A percentile compares a stretch with the other conserved stretches of the same genome.
Conservation (phyloP, 768 basidiomycete species). For the Mrakia frigida region DNA sequence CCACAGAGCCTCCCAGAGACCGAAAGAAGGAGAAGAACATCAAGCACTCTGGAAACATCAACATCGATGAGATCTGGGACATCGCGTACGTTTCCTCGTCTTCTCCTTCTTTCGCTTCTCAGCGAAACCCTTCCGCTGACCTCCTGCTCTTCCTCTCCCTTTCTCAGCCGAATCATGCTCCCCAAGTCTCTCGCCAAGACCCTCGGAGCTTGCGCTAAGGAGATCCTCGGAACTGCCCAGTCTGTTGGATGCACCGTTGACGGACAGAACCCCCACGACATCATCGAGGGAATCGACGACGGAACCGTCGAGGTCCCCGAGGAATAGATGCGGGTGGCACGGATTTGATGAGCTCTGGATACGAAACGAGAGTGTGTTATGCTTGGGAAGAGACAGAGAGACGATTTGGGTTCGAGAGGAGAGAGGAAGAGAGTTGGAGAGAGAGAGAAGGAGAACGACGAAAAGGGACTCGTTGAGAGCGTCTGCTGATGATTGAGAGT, state of each 20-base stretch:
- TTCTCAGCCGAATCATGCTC: slow-evolving; percentile 73
- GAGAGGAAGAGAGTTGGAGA: too few relatives aligned
- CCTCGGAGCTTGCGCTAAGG: slow-evolving; percentile 82
- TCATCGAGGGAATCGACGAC: slow-evolving; percentile 57
- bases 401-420: too few relatives aligned
- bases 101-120: not conserved
- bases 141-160: not conserved
- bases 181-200: slow-evolving; percentile 89
- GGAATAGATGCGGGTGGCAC: slow-evolving; percentile 40
- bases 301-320: slow-evolving; percentile 46
- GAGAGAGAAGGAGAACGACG: too few relatives aligned
- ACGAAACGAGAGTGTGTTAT: not conserved
- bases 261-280: slow-evolving; percentile 83
- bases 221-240: slow-evolving; percentile 97
- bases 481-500: too few relatives aligned
- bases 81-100: slow-evolving; percentile 24
- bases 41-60: slow-evolving; percentile 91
- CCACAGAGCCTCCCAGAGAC: slow-evolving; percentile 85
- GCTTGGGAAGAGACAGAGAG: too few relatives aligned
- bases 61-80: slow-evolving; percentile 74
- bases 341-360: slow-evolving; percentile 14
- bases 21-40: slow-evolving; percentile 99
- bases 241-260: slow-evolving; percentile 95
- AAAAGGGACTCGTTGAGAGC: too few relatives aligned
- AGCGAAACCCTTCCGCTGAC: not conserved